Conservation (phyloP, 352 stramenopile species). For the Pythium insidiosum region DNA sequence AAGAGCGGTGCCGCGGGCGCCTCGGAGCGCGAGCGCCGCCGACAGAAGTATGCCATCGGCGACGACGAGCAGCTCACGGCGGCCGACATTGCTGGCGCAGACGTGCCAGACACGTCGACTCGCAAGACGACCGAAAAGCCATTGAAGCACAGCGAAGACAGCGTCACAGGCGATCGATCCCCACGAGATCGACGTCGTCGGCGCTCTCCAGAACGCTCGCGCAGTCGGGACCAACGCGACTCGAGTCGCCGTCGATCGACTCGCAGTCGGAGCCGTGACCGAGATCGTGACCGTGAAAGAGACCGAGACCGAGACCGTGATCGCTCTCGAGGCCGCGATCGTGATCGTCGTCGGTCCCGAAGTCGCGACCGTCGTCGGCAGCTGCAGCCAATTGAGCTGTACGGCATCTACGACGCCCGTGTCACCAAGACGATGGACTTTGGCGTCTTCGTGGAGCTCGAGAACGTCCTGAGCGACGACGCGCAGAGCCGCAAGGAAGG, state of each 20-base stretch:
- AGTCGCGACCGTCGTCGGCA: slow-evolving; percentile 5
- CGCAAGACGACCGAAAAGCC: neutral
- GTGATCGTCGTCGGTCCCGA: no score
- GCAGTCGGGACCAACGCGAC: slow-evolving; percentile 29
- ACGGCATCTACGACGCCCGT: slow-evolving; percentile 92
- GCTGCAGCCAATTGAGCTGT: slow-evolving; percentile 59
- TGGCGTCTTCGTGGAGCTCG: slow-evolving; percentile 94
- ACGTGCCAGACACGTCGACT: slow-evolving; percentile 1
- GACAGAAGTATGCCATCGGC: slow-evolving; percentile 29
- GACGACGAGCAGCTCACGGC: slow-evolving; percentile 64
- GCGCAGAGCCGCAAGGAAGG: slow-evolving; percentile 90
- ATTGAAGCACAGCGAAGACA: neutral
- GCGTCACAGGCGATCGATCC: neutral
- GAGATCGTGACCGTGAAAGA: slow-evolving; percentile 1
- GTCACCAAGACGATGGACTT: slow-evolving; percentile 96
- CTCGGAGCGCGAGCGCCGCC: slow-evolving; percentile 1
- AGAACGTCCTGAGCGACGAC: slow-evolving; percentile 36
- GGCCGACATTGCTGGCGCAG: slow-evolving; percentile 46
- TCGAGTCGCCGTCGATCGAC: slow-evolving; percentile 22
- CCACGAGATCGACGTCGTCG: slow-evolving; percentile 9
- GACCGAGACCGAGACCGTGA: slow-evolving; percentile 21
- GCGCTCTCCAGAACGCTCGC: slow-evolving; percentile 12
- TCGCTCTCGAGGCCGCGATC: slow-evolving; percentile 17
- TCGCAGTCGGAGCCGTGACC: neutral
- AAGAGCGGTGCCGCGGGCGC: neutral